A percentile compares a stretch with the other conserved stretches of the same genome.
Conservation (phyloP, 2,329 filamentous ascomycete species). For the Didymella sp. region DNA sequence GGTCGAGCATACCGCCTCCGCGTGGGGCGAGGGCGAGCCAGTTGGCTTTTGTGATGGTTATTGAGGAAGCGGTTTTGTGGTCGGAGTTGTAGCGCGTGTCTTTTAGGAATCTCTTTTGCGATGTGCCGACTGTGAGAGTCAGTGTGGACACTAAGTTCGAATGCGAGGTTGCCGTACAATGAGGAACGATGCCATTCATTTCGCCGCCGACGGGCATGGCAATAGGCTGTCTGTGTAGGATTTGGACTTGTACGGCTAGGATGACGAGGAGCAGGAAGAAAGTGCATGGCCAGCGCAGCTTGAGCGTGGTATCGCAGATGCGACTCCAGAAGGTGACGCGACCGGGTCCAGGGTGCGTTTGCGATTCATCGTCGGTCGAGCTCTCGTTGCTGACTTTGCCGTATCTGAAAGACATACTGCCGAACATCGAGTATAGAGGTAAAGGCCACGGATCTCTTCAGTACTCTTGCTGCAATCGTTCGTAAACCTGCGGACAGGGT, state of each 20-base stretch:
- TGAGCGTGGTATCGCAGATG: background rate
- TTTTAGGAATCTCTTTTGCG: conserved; percentile 23
- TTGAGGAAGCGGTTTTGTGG: conserved; percentile 22
- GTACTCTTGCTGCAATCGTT: no score
- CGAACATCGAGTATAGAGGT: background rate
- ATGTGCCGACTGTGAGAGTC: conserved; percentile 21
- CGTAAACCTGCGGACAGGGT: no score
- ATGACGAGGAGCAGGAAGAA: conserved; percentile 21
- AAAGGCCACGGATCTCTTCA: no score
- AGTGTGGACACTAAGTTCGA: no score
- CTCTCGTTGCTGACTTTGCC: conserved; percentile 24
- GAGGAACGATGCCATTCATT: conserved; percentile 25
- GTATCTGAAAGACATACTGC: conserved; percentile 18
- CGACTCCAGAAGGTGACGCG: conserved; percentile 6
- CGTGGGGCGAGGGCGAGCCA: conserved; percentile 18
- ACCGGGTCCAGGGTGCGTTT: background rate
- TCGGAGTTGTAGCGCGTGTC: conserved; percentile 27
- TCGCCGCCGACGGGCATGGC: conserved; percentile 16
- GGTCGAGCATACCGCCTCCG: conserved; percentile 28
- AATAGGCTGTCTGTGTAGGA: conserved; percentile 22
- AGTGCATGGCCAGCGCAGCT: conserved; percentile 20
- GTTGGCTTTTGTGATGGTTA: conserved; percentile 21
- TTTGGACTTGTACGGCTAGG: conserved; percentile 22
- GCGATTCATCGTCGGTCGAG: conserved; percentile 7
- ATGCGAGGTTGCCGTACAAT: no score